Evolutionary conservation across 1,139 yeast species (phyloP).

Genomic region (Suhomyces wounanorum): DNA sequence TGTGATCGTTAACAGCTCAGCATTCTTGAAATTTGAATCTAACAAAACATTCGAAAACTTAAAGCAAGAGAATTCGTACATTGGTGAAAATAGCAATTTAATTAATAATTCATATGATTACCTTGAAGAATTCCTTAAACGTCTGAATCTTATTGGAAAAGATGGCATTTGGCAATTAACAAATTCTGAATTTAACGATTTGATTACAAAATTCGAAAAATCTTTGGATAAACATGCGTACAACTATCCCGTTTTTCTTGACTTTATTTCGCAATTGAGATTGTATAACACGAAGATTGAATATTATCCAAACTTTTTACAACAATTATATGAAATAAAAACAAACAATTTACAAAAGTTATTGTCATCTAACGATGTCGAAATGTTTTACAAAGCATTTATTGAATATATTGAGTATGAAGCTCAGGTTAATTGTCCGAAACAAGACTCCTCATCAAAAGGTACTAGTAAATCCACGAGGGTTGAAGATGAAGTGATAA

Average conservation of each 20-base stretch:
- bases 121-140: constrained; percentile 17
- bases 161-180: constrained; percentile 20
- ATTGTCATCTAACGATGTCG: constrained; percentile 17
- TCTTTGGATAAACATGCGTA: constrained; percentile 11
- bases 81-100: constrained; percentile 19
- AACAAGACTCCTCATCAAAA: background rate
- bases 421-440: background rate
- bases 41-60: constrained; percentile 13
- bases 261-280: constrained; percentile 20
- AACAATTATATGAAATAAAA: constrained; percentile 22
- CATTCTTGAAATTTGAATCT: constrained; percentile 30
- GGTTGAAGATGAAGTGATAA: constrained; percentile 1
- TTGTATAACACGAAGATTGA: constrained; percentile 22
- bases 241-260: constrained; percentile 18
- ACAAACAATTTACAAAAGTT: constrained; percentile 11
- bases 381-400: constrained; percentile 23
- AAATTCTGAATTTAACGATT: constrained; percentile 17
- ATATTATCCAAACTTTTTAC: constrained; percentile 26
- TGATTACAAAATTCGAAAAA: constrained; percentile 13
- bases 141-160: constrained; percentile 16
- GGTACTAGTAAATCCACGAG: background rate
- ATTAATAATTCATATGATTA: constrained; percentile 17
- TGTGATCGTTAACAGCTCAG: constrained; percentile 33
- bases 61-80: constrained; percentile 13
- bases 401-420: constrained; percentile 23